Conservation (phyloP, 2,329 filamentous ascomycete genomes). For the Tolypocladium nubicola region DNA sequence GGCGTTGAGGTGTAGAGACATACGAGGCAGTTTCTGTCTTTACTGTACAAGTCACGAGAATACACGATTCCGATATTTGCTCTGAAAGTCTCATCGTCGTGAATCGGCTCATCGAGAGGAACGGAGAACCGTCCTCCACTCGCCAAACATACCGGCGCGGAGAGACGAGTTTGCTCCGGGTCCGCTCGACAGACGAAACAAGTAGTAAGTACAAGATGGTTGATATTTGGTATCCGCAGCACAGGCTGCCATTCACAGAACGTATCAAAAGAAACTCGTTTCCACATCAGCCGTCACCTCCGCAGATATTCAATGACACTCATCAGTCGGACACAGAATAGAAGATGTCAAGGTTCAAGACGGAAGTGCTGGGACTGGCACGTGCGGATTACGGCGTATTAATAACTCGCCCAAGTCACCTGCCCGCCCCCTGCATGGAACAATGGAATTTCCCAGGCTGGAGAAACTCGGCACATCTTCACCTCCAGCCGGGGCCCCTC, state of each 20-base stretch:
- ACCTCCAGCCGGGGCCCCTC: slow-evolving; percentile 1
- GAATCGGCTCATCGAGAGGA: background rate
- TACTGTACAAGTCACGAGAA: background rate
- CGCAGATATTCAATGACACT: background rate
- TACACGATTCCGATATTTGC: background rate
- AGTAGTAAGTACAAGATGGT: background rate
- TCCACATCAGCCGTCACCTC: background rate
- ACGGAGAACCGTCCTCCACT: background rate
- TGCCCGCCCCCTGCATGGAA: background rate
- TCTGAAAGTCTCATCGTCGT: background rate
- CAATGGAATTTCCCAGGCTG: background rate
- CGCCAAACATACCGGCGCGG: background rate
- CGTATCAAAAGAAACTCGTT: background rate
- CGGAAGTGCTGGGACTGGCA: background rate
- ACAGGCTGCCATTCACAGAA: background rate
- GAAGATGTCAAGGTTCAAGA: background rate
- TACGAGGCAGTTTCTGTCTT: background rate
- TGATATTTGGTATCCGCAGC: background rate
- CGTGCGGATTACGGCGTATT: background rate
- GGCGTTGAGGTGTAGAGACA: background rate
- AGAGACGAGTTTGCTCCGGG: background rate
- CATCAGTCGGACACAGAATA: background rate
- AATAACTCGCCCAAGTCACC: background rate
- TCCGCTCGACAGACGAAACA: background rate
- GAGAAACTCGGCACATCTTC: slow-evolving; percentile 4